Conservation (phyloP, 139 green algal genomes). For the Chlamydomonas urium region DNA sequence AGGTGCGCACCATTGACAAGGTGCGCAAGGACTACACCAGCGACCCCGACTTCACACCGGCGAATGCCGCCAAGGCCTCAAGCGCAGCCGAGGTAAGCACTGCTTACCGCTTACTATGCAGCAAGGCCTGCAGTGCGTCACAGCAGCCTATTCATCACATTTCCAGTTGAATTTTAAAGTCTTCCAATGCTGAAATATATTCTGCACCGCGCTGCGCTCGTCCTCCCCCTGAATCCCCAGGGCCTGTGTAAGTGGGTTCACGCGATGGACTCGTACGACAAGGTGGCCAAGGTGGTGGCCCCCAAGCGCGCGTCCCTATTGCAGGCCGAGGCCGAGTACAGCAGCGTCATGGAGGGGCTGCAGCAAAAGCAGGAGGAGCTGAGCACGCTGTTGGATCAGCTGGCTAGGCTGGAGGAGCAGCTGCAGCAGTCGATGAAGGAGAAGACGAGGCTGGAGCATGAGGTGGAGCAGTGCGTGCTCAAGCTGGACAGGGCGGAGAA, state of each 20-base stretch:
- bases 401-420: slow-evolving; percentile 52
- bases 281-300: slow-evolving; percentile 53
- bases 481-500: slow-evolving; percentile 72
- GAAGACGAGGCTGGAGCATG: slow-evolving; percentile 54
- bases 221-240: too few species aligned
- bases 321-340: slow-evolving; percentile 51
- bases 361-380: slow-evolving; percentile 64
- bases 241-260: slow-evolving; percentile 55
- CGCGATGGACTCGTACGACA: slow-evolving; percentile 79
- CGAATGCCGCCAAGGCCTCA: slow-evolving; percentile 57
- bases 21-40: slow-evolving; percentile 55
- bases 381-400: slow-evolving; percentile 51
- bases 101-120: neutral
- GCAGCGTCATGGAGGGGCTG: slow-evolving; percentile 57
- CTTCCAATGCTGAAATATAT: neutral
- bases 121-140: neutral
- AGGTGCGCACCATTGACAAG: slow-evolving; percentile 47
- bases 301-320: slow-evolving; percentile 62
- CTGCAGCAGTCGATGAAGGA: slow-evolving; percentile 34
- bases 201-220: neutral
- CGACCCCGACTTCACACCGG: slow-evolving; percentile 65
- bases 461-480: slow-evolving; percentile 58
- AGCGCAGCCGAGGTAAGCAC: slow-evolving; percentile 54
- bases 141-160: neutral
- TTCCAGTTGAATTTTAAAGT: neutral